Conservation (phyloP, 371 early-diverging fungal genomes). For the Syncephalastrum contaminatum region DNA sequence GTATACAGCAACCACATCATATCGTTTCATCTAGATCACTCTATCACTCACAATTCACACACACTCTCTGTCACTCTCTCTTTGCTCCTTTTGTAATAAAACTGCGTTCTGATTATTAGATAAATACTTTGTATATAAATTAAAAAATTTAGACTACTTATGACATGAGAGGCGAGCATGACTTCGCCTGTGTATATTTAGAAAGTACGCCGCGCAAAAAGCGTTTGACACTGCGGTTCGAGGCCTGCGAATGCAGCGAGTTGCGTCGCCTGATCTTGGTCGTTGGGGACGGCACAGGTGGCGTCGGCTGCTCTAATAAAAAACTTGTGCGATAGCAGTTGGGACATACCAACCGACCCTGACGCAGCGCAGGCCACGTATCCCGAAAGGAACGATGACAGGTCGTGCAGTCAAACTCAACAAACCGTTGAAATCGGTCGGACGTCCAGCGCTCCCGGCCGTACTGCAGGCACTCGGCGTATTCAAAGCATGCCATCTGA, state of each 20-base stretch:
- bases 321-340: constrained; percentile 27
- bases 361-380: constrained; percentile 36
- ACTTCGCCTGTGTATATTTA: too few relatives aligned
- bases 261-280: neutral
- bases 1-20: neutral
- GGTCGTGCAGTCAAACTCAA: constrained; percentile 33
- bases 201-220: neutral
- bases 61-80: neutral
- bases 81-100: neutral
- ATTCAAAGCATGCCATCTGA: constrained; percentile 30
- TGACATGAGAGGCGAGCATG: too few relatives aligned
- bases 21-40: too few relatives aligned
- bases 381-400: constrained; percentile 19
- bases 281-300: neutral
- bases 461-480: constrained; percentile 27
- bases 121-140: neutral
- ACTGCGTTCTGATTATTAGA: neutral
- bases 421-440: constrained; percentile 7
- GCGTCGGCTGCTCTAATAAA: constrained; percentile 34
- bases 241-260: neutral
- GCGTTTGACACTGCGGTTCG: neutral
- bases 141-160: neutral
- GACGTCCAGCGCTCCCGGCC: constrained; percentile 26
- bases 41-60: neutral
- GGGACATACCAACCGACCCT: constrained; percentile 32